These are phyloP conservation scores for Leptomonas pyrrhocoris DNA, from an alignment of 208 protist species.

Conservation along the genomic window DNA sequence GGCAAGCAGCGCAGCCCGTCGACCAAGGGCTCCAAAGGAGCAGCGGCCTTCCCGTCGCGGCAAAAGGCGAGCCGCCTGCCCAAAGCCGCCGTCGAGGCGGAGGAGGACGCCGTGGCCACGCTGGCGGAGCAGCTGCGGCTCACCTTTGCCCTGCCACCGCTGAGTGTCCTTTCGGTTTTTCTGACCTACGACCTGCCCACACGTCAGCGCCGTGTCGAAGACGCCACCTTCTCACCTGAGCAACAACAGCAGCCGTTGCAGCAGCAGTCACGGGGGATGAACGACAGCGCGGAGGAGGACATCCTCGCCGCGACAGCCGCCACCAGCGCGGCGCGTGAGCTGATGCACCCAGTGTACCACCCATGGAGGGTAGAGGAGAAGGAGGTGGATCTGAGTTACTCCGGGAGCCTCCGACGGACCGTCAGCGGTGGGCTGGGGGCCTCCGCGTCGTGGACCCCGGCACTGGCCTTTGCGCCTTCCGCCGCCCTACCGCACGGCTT, in stretches of 20 bases:
- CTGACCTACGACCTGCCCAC: slow-evolving; percentile 70
- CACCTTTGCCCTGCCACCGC: slow-evolving; percentile 57
- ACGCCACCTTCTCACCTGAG: slow-evolving; percentile 28
- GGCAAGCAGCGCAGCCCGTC: slow-evolving; percentile 19
- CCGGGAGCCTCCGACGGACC: slow-evolving; percentile 4
- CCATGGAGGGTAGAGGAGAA: slow-evolving; percentile 20
- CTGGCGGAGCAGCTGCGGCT: slow-evolving; percentile 21
- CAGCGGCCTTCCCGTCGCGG: slow-evolving; percentile 9
- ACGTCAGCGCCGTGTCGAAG: slow-evolving; percentile 54
- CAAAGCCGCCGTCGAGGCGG: slow-evolving; percentile 14
- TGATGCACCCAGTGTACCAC: slow-evolving; percentile 21
- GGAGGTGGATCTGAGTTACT: slow-evolving; percentile 3
- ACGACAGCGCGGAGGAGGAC: slow-evolving; percentile 21
- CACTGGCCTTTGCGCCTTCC: background rate
- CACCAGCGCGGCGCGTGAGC: background rate
- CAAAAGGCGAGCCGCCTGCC: slow-evolving; percentile 16
- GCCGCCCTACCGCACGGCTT: background rate
- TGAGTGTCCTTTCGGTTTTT: slow-evolving; percentile 69
- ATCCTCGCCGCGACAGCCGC: background rate
- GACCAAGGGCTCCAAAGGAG: slow-evolving; percentile 16
- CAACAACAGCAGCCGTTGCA: slow-evolving; percentile 1
- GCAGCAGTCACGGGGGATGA: background rate
- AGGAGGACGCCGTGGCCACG: slow-evolving; percentile 17
- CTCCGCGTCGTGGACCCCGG: background rate
- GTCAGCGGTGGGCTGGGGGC: background rate